Conservation (phyloP, 1,139 yeast genomes). For the Geotrichum candidum region DNA sequence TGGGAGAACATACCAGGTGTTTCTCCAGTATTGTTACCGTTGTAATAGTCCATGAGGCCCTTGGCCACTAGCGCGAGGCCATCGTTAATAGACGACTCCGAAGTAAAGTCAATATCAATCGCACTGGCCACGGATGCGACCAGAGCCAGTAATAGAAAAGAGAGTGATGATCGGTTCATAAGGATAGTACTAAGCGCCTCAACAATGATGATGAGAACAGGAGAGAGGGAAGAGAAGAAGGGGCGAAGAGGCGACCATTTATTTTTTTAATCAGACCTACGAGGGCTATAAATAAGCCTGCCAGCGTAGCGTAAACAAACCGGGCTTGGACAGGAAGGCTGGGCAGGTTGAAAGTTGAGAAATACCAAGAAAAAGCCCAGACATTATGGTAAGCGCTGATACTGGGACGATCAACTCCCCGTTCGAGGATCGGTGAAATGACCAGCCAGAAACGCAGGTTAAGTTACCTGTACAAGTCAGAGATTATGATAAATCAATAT, state of each 20-base stretch:
- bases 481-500: too few relatives aligned
- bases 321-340: neutral
- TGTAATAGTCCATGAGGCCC: constrained; percentile 61
- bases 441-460: too few relatives aligned
- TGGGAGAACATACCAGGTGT: constrained; percentile 68
- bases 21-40: constrained; percentile 47
- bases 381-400: neutral
- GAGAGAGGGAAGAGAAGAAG: neutral
- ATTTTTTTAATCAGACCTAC: neutral
- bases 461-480: too few relatives aligned
- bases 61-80: constrained; percentile 54
- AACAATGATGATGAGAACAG: neutral
- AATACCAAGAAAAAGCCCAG: neutral
- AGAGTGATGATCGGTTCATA: neutral
- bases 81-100: constrained; percentile 28
- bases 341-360: neutral
- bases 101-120: constrained; percentile 22
- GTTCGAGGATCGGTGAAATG: too few relatives aligned
- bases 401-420: too few relatives aligned
- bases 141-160: neutral
- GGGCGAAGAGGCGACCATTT: neutral
- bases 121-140: neutral
- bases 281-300: neutral
- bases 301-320: neutral
- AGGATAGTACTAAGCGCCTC: neutral